Evolutionary conservation across 31 red algal genomes (phyloP), one percentile per base, ranked within the genome.

Genomic region (Odonthalia washingtoniensis): DNA sequence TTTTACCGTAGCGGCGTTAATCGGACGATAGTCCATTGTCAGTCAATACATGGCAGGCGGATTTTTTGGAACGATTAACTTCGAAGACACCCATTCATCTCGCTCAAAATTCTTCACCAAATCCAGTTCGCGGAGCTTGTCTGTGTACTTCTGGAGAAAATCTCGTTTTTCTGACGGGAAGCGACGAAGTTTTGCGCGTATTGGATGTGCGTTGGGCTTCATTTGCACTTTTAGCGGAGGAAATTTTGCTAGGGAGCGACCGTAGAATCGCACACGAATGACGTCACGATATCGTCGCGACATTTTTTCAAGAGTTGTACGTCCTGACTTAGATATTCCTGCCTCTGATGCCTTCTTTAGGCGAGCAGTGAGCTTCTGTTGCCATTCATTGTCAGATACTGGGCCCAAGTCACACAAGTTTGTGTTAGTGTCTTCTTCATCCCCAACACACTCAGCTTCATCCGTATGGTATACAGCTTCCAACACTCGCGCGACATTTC

Each of bases 1-100:
- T 57, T 57, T 57, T 57, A 57, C 21, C 49, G 49, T 57, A 14
- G 49, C 9, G 12, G 12, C 21, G 49, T 57, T 57, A 21, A 57
- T 57, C 21, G 9, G 49, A 21, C 49, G 49, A 57, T 57, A 57
- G 21, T 57, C 49, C 9, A 57, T 57, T 57, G 49, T 57, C 49
- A 57, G 9, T 21, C 49, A 57, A 21, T 57, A 57, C 49, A 57
- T 57, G 21, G 49, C 49, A 57, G 49, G 49, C 9, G 49, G 49
- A 9, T 57, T 57, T 57, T 57, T 57, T 57, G 49, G 49, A 21
- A 57, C 49, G 70, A 65, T 27, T 72, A 84, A 17, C 65, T 60
- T n/a, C 40, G 27, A 32, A 53, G 37, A 14, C 61, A 66, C 61
- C 81, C 66, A n/a, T 46, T 84, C 36, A 41, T 60, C 1, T 39